Evolutionary conservation across 768 basidiomycete species (phyloP), one percentile per base, ranked within the genome.

Genomic region (Podaxis sp.): DNA sequence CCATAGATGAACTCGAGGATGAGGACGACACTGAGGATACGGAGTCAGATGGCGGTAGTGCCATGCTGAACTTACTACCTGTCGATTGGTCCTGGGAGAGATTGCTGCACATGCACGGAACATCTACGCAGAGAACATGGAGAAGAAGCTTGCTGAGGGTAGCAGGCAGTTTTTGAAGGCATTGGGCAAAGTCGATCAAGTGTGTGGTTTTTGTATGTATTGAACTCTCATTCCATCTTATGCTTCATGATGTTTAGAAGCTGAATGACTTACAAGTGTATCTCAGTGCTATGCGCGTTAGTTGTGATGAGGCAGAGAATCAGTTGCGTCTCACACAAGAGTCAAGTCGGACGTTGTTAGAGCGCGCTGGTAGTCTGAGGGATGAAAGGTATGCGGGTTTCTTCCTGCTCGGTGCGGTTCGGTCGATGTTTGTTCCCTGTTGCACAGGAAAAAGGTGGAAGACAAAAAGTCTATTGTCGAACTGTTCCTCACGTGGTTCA

Each of bases 171-270:
- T 99, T 72, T 73, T 99, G 60, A 82, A 84, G 28, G 94, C 91
- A 0, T 90, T 99, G 65, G 87, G 87, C n/a, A 88, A 95, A 67
- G 94, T 99, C 36, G 91, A 98, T 77, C 82, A 92, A 77, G 96
- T 96, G 73, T 67, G 92, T 84, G 65, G 20, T 26, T 49, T 24
- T 28, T 24, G 41, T 48, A 48, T 55, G 54, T 55, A 26, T 52
- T 65, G 26, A 51, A 10, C 41, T 17, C n/a, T 56, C 17, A 46
- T 65, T 48, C 15, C 26, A 30, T 36, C 11, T 36, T 61, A 49
- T 46, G 44, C 57, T 28, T 48, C 36, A 1, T 22, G 13, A 2
- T 49, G 53, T 60, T 24, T 65, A 99, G 96, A 96, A 91, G 86
- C 78, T 99, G 41, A 84, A 87, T 67, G 85, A 87, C 33, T 76